Base-by-base conservation (phyloP, 2,329 filamentous ascomycete species). In the Hypoxylon sp. region DNA sequence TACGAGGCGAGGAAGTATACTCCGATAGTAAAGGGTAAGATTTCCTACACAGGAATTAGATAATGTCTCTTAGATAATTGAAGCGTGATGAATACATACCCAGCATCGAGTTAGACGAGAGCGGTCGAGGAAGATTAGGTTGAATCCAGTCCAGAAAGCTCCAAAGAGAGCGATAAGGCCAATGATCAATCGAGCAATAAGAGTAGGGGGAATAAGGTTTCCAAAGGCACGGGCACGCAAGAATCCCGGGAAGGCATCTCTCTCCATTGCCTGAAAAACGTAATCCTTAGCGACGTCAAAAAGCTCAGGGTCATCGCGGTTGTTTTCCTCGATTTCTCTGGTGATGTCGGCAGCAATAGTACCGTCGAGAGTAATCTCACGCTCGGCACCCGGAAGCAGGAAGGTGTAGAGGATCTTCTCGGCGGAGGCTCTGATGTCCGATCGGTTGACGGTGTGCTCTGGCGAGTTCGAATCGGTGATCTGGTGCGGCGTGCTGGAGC, bases 361-460 rank as follows among this genome's bases (percentile, higher is more conserved):
- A 68, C 95, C 92, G 0, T 96, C 95, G 5, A 99, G 88, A 51
- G 95, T 94, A 73, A 99, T 98, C 81, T 99, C 96, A 74, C 97
- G 90, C 82, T 99, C 96, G 0, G 96, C 93, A n/a, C 94, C 95
- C 0, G 95, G 94, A 1, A 99, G 89, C 5, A 99, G 86, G 78
- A 96, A 99, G 1, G 95, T 98, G 82, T 98, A 99, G n/a, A 99
- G 87, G 56, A 99, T 98, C 86, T 97, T 98, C 83, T 98, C 96
- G 0, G 97, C 97, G 2, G 94, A 97, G 8, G 94, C 92, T 64
- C 94, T 89, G 74, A 99, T 94, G 77, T 99, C 96, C 70, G 94
- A 90, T 71, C 96, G 88, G n/a, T 91, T 89, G 48, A 98, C 94
- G 0, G 91, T 92, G 77, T 97, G 92, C 2, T 90, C 89, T 0